Evolutionary conservation across 805 yeast species (phyloP).

Genomic region (Lipomyces anomalus): DNA sequence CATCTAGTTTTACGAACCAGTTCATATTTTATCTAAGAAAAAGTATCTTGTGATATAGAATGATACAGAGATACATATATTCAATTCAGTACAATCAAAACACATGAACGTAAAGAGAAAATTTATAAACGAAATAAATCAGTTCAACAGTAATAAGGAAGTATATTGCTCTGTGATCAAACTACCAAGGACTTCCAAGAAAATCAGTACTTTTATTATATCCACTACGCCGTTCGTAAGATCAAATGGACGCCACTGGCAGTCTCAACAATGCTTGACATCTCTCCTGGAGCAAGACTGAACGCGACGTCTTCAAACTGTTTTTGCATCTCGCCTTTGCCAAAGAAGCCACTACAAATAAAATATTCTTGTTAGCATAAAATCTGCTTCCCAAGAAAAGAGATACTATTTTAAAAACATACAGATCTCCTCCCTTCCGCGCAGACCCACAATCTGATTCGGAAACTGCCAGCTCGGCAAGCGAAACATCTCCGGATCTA

Average conservation of each 20-base stretch:
- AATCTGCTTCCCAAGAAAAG: neutral
- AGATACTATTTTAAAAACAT: neutral
- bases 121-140: too few relatives aligned
- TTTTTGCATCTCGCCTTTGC: slow-evolving; percentile 92
- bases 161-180: too few relatives aligned
- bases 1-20: too few relatives aligned
- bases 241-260: slow-evolving; percentile 89
- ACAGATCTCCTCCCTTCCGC: slow-evolving; percentile 79
- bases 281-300: slow-evolving; percentile 71
- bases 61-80: too few relatives aligned
- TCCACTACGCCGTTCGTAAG: slow-evolving; percentile 82
- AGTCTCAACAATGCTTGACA: slow-evolving; percentile 77
- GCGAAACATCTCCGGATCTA: slow-evolving; percentile 55
- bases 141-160: too few relatives aligned
- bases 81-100: too few relatives aligned
- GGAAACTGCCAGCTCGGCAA: slow-evolving; percentile 68
- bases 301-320: slow-evolving; percentile 85
- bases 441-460: slow-evolving; percentile 89
- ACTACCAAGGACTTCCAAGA: too few relatives aligned
- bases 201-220: too few relatives aligned
- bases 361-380: neutral
- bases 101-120: too few relatives aligned
- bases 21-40: too few relatives aligned
- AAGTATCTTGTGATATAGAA: too few relatives aligned
- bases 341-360: slow-evolving; percentile 56